Percentiles rank a stretch among this genome's conserved stretches.
These are phyloP conservation scores for Lasiodiplodia sp. DNA, from an alignment of 2,329 filamentous ascomycete species.

Conservation along the genomic window DNA sequence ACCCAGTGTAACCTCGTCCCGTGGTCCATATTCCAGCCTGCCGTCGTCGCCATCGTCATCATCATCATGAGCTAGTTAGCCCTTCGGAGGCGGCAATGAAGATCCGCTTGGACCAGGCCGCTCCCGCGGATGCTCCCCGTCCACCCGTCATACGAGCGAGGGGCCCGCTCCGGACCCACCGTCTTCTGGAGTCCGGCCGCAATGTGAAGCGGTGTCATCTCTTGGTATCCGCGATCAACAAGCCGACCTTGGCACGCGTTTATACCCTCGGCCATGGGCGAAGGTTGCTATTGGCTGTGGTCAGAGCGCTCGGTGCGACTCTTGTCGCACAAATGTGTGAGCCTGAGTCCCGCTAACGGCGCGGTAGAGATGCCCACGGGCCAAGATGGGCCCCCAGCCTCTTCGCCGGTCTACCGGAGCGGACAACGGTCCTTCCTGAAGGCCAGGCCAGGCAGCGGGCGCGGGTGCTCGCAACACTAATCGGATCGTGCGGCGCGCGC, in stretches of 20 bases:
- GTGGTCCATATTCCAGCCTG: slow-evolving; percentile 1
- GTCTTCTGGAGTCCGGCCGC: slow-evolving; percentile 10
- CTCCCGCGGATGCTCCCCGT: slow-evolving; percentile 2
- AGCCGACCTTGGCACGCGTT: slow-evolving; percentile 16
- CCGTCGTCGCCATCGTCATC: background rate
- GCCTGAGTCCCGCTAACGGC: slow-evolving; percentile 13
- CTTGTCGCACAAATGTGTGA: slow-evolving; percentile 21
- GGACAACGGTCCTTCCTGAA: background rate
- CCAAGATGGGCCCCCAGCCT: slow-evolving; percentile 4
- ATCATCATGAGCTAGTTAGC: slow-evolving; percentile 9
- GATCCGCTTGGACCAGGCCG: slow-evolving; percentile 7
- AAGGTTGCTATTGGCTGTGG: slow-evolving; percentile 26
- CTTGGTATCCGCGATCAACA: slow-evolving; percentile 15
- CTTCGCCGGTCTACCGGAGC: background rate
- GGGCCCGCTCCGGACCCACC: slow-evolving; percentile 18
- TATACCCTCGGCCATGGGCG: slow-evolving; percentile 18
- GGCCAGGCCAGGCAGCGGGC: slow-evolving; percentile 10
- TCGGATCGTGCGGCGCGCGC: slow-evolving; percentile 20
- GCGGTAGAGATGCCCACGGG: slow-evolving; percentile 12
- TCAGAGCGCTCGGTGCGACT: slow-evolving; percentile 24
- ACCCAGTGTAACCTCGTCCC: slow-evolving; percentile 18
- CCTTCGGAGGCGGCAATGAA: background rate
- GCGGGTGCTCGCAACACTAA: slow-evolving; percentile 16
- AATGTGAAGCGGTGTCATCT: slow-evolving; percentile 11
- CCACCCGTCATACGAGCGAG: slow-evolving; percentile 10